Base-by-base conservation (phyloP, 2,329 filamentous ascomycete species). In the Ophiostoma quercus region DNA sequence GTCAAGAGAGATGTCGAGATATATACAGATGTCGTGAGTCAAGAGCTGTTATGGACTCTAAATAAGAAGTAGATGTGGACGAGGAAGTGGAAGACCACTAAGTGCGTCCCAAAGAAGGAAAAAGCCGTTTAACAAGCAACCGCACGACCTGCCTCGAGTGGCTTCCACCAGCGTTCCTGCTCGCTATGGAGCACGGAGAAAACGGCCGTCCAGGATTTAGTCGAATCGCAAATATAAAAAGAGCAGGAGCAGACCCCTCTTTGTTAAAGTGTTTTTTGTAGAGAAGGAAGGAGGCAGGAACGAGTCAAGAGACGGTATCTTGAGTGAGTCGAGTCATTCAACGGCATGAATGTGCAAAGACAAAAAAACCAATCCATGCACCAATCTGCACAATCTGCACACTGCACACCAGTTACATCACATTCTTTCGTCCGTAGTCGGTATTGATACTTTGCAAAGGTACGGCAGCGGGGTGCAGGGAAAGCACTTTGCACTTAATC, bases 81-180 rank as follows among this genome's bases (percentile, higher is more conserved):
- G 25, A 29, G 25, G 25, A 57, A 22, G 51, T 25, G 51, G 16
- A 57, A 25, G 9, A 29, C 3, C 4, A 12, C 16, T 63, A 63
- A 63, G 60, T 63, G 60, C 32, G 29, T 63, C 60, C 60, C 60
- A 63, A 63, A 63, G n/a, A 63, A 63, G 60, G 29, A 63, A 63
- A 63, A 63, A 63, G 60, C 60, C 60, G 60, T 25, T 63, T 32
- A 37, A 63, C 25, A 32, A 37, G 16, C 9, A 16, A 8, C 29
- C 7, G 32, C n/a, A 63, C 34, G 60, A 19, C 16, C 5, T n/a
- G 34, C 4, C 34, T 34, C 34, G 34, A 29, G 34, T 34, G 25
- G 25, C 25, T 29, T 29, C 25, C 25, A 29, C 25, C 25, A 29
- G 25, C 34, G 34, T 34, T 34, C 34, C 34, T 34, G 8, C 34